These are phyloP conservation scores for Aspergillus puulaauensis DNA, from an alignment of 2,329 filamentous ascomycete genomes.

Conservation along the genomic window DNA sequence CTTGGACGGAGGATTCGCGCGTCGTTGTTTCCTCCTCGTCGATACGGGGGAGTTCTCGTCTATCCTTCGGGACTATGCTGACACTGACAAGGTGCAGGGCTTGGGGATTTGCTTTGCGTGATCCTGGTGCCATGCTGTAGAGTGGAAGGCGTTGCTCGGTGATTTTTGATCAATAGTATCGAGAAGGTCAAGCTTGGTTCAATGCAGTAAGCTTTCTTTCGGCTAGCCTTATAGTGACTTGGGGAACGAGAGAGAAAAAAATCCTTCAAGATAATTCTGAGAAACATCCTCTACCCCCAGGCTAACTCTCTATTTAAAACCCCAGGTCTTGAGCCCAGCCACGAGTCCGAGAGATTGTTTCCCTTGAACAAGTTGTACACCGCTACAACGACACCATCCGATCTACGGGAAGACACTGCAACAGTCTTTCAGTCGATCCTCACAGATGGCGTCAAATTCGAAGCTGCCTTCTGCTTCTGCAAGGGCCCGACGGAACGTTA, in stretches of 20 bases:
- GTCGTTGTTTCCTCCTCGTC: not conserved
- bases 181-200: not conserved
- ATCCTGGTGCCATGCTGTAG: not conserved
- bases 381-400: constrained; percentile 17
- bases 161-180: not conserved
- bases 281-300: not conserved
- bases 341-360: constrained; percentile 5
- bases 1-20: constrained; percentile 16
- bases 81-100: not conserved
- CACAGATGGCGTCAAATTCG: constrained; percentile 11
- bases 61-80: not conserved
- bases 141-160: not conserved
- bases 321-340: constrained; percentile 4
- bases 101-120: not conserved
- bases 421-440: constrained; percentile 11
- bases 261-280: not conserved
- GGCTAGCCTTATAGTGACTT: not conserved
- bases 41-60: not conserved
- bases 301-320: constrained; percentile 16
- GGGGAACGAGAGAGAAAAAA: not conserved
- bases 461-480: constrained; percentile 17
- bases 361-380: constrained; percentile 18
- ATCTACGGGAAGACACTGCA: constrained; percentile 18
- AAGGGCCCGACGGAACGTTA: constrained; percentile 22
- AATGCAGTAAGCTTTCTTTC: not conserved